These are phyloP conservation scores for Immersiporthe knoxdaviesiana DNA, from an alignment of 2,329 filamentous ascomycete genomes.

Conservation along the genomic window DNA sequence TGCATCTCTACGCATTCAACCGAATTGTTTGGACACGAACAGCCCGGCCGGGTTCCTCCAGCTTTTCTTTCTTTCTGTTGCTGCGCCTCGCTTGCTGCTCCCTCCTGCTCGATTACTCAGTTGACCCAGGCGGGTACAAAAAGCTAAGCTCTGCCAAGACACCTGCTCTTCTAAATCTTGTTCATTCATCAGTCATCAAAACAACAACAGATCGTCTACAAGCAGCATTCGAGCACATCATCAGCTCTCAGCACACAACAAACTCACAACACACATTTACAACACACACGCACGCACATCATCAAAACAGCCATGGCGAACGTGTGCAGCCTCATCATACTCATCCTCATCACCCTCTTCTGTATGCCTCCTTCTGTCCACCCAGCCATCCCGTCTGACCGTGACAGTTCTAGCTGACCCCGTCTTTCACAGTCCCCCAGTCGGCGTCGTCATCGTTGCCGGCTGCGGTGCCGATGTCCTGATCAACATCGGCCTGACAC, in stretches of 20 bases:
- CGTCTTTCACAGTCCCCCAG: conserved; percentile 59
- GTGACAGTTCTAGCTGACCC: conserved; percentile 2
- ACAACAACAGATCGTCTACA: background rate
- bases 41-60: conserved; percentile 1
- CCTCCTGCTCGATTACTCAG: background rate
- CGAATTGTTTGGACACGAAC: background rate
- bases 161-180: background rate
- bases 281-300: background rate
- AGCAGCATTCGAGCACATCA: background rate
- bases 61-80: background rate
- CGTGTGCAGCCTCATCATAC: conserved; percentile 22
- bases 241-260: background rate
- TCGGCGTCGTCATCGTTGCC: conserved; percentile 65
- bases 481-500: conserved; percentile 68
- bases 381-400: background rate
- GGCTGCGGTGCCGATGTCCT: conserved; percentile 68
- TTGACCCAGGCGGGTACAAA: background rate
- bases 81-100: background rate
- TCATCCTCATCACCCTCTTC: conserved; percentile 28
- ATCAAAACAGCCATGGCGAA: conserved; percentile 22
- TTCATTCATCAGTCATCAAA: background rate
- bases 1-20: background rate
- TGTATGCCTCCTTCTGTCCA: conserved; percentile 12
- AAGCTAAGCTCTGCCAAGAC: background rate
- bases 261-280: background rate